These are phyloP conservation scores for Boletus rufocinnamomeus DNA, from an alignment of 768 basidiomycete species.

Conservation along the genomic window DNA sequence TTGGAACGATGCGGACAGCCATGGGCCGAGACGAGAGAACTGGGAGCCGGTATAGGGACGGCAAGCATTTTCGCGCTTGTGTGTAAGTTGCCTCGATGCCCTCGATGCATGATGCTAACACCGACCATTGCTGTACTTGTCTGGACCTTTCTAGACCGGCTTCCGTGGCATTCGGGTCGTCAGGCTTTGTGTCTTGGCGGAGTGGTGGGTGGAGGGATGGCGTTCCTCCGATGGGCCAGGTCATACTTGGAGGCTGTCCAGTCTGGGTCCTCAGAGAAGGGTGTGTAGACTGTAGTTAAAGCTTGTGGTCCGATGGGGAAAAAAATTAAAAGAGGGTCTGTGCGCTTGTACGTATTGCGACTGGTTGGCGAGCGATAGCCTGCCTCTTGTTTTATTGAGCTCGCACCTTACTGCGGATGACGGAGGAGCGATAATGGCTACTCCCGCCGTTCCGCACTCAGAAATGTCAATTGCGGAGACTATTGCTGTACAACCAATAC, in stretches of 20 bases:
- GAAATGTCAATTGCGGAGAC: conserved; percentile 11
- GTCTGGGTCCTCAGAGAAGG: conserved; percentile 5
- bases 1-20: conserved; percentile 38
- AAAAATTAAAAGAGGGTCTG: conserved; percentile 9
- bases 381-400: conserved; percentile 1
- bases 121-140: neutral
- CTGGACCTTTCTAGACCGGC: conserved; percentile 47
- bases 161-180: conserved; percentile 51
- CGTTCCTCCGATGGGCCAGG: conserved; percentile 44
- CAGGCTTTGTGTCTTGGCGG: conserved; percentile 56
- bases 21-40: conserved; percentile 46
- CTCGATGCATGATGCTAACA: neutral
- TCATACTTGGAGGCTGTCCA: conserved; percentile 30
- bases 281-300: conserved; percentile 4
- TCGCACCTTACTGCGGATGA: neutral
- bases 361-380: neutral
- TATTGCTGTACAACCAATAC: conserved; percentile 13
- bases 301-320: neutral
- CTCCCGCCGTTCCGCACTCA: conserved; percentile 16
- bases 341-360: conserved; percentile 12
- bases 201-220: conserved; percentile 57
- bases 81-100: conserved; percentile 41
- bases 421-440: conserved; percentile 17
- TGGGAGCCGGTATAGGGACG: conserved; percentile 67
- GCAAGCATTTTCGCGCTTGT: conserved; percentile 58